These are phyloP conservation scores for Buddleja alternifolia DNA, from an alignment of 257 asterid species.

Conservation along the genomic window DNA sequence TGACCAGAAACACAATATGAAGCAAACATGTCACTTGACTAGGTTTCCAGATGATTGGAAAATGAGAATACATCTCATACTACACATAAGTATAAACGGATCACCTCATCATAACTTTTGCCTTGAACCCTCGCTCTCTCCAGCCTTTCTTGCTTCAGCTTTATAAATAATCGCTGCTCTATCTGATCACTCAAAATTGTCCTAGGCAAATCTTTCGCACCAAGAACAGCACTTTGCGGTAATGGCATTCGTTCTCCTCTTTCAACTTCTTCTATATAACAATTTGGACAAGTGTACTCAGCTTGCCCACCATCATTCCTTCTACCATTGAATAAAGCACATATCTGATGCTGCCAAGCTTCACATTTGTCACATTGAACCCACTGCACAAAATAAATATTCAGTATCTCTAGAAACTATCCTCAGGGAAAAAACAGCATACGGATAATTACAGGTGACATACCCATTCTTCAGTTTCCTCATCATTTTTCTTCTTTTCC, in stretches of 20 bases:
- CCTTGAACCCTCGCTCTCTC: slow-evolving; percentile 86
- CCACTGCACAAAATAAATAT: slow-evolving; percentile 70
- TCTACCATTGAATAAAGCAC: slow-evolving; percentile 90
- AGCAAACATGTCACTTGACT: slow-evolving; percentile 18
- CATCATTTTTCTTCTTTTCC: slow-evolving; percentile 96
- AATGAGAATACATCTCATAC: slow-evolving; percentile 20
- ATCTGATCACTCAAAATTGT: slow-evolving; percentile 91
- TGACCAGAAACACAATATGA: slow-evolving; percentile 14
- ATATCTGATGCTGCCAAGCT: slow-evolving; percentile 99
- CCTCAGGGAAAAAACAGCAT: slow-evolving; percentile 18
- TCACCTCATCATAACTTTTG: slow-evolving; percentile 88
- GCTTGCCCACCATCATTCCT: slow-evolving; percentile 98
- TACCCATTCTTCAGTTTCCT: slow-evolving; percentile 99
- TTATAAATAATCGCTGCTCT: slow-evolving; percentile 75
- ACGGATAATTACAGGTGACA: slow-evolving; percentile 25
- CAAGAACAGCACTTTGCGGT: slow-evolving; percentile 89
- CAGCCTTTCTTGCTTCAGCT: slow-evolving; percentile 83
- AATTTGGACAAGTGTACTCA: slow-evolving; percentile 97
- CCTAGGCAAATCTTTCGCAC: slow-evolving; percentile 93
- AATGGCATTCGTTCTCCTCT: slow-evolving; percentile 85
- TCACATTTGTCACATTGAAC: slow-evolving; percentile 98
- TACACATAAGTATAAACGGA: slow-evolving; percentile 23
- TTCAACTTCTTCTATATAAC: slow-evolving; percentile 86
- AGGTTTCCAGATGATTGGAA: slow-evolving; percentile 28
- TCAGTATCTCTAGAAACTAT: slow-evolving; percentile 27